phyloP scores from a whole-genome alignment of 148 eudicot genomes.

The Hydrangea macrophylla region DNA sequence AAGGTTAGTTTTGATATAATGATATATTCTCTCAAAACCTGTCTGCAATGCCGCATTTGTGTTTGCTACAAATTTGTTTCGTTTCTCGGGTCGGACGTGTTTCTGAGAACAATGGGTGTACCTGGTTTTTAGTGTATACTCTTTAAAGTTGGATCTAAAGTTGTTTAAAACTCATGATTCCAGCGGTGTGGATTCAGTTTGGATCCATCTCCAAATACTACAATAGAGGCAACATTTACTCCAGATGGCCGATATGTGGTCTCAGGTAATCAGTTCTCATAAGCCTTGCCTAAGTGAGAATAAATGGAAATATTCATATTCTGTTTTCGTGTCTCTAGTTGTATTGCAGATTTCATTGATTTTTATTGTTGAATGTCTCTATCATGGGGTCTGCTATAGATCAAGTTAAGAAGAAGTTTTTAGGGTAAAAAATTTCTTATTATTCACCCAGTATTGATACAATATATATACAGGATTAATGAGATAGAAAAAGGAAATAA shows the following conservation, averaged over 20 bases:
- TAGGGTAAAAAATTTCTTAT: no score
- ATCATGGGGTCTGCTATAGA: no score
- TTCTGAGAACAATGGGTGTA: no score
- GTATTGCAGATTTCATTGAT: background rate
- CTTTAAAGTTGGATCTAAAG: background rate
- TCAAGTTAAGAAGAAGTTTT: no score
- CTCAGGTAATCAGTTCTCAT: slow-evolving; percentile 49
- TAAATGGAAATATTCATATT: background rate
- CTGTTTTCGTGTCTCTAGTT: background rate
- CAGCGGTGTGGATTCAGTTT: slow-evolving; percentile 89
- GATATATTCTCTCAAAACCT: slow-evolving; percentile 6
- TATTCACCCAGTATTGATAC: no score
- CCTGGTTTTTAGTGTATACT: no score
- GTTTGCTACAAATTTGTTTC: background rate
- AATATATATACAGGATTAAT: no score
- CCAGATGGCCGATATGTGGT: slow-evolving; percentile 92
- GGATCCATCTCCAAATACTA: slow-evolving; percentile 68
- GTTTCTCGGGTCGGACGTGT: background rate
- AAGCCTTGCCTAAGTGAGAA: background rate
- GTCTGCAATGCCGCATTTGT: background rate
- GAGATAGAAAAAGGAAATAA: no score
- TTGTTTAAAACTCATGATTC: slow-evolving; percentile 19
- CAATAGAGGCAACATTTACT: slow-evolving; percentile 87
- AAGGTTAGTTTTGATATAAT: slow-evolving; percentile 46
- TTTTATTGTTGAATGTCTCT: background rate